Conservation (phyloP, 2,329 filamentous ascomycete genomes). For the Alternaria postmessia region DNA sequence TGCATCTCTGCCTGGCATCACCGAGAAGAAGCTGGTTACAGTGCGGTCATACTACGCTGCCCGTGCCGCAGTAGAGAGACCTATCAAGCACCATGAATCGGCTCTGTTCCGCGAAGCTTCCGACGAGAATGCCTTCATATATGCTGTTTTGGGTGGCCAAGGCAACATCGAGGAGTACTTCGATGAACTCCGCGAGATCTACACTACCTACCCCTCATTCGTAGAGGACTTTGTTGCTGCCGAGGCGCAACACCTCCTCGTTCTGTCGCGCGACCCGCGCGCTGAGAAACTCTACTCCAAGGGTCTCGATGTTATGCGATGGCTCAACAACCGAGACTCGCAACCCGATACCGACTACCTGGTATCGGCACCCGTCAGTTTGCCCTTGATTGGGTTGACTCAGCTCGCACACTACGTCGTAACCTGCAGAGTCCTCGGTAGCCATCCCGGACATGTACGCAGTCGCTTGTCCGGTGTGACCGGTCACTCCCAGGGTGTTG, state of each 20-base stretch:
- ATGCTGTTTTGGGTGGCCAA: conserved; percentile 95
- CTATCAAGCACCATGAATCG: conserved; percentile 92
- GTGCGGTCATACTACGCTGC: conserved; percentile 92
- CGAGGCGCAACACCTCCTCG: conserved; percentile 87
- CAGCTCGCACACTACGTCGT: conserved; percentile 96
- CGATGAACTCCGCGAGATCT: conserved; percentile 91
- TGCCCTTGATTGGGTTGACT: conserved; percentile 93
- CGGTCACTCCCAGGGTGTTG: conserved; percentile 95
- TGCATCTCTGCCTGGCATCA: conserved; percentile 85
- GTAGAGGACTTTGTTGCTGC: conserved; percentile 83
- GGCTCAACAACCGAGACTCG: conserved; percentile 87
- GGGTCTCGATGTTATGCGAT: conserved; percentile 92
- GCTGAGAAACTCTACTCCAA: conserved; percentile 97
- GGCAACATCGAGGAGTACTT: conserved; percentile 99
- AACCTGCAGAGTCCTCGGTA: conserved; percentile 88
- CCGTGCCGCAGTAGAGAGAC: conserved; percentile 80
- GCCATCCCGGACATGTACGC: conserved; percentile 86
- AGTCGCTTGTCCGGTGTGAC: conserved; percentile 87
- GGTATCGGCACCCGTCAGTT: conserved; percentile 68
- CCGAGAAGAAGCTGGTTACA: conserved; percentile 88
- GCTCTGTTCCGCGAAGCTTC: conserved; percentile 88
- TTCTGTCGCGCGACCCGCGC: conserved; percentile 79
- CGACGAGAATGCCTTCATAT: conserved; percentile 83
- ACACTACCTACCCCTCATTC: conserved; percentile 89
- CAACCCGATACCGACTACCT: conserved; percentile 91